Conservation (phyloP, 495 filamentous ascomycete species). For the Lasiosphaeris hirsuta region DNA sequence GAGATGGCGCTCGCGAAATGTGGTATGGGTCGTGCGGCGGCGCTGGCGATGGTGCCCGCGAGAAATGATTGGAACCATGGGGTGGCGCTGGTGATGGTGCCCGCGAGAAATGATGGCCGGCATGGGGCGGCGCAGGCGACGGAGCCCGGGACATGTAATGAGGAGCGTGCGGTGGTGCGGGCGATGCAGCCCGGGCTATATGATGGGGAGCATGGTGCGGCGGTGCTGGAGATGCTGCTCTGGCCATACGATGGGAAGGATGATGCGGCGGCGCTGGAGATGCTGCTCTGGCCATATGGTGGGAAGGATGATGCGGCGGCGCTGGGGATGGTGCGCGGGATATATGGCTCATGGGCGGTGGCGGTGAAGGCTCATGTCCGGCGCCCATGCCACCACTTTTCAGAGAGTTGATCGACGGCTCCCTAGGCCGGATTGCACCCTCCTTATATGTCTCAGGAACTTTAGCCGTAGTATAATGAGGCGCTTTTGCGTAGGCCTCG, state of each 20-base stretch:
- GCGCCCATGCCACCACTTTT: conserved; percentile 2
- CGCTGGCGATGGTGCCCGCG: conserved; percentile 19
- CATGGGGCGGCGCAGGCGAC: conserved; percentile 8
- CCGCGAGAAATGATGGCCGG: neutral
- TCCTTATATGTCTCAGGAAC: conserved; percentile 47
- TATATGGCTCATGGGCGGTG: neutral
- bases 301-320: neutral
- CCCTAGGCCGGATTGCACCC: conserved; percentile 31
- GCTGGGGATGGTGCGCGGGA: conserved; percentile 3
- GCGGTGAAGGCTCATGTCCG: neutral
- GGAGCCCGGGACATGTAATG: conserved; percentile 12
- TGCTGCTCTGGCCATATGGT: conserved; percentile 10
- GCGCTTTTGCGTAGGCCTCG: conserved; percentile 60
- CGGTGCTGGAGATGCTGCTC: conserved; percentile 29
- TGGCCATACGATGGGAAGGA: conserved; percentile 7
- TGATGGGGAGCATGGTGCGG: conserved; percentile 30
- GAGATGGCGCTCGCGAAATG: conserved; percentile 30
- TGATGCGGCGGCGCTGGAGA: conserved; percentile 21
- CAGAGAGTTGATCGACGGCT: conserved; percentile 30
- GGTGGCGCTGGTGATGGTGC: conserved; percentile 35
- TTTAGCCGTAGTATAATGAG: conserved; percentile 51
- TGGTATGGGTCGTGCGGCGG: neutral
- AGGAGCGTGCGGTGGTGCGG: conserved; percentile 35
- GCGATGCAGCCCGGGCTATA: conserved; percentile 57
- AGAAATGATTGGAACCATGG: conserved; percentile 26